Base-by-base conservation (phyloP, 164 flowering plant genomes). In the Hamamelis virginiana region DNA sequence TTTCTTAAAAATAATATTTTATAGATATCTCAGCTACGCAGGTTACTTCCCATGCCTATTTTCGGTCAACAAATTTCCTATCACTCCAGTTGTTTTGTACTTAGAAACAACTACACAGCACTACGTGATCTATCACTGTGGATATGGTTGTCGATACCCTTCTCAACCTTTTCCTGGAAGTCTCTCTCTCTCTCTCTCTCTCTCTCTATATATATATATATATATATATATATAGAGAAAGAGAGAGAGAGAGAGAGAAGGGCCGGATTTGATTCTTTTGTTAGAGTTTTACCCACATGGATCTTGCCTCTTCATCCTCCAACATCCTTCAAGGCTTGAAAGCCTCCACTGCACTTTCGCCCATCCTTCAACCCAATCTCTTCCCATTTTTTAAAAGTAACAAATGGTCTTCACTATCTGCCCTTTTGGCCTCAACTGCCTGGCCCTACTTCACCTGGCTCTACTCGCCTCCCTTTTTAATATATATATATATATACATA, bases 221-320 rank as follows among this genome's bases (percentile, higher is more conserved):
- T n/a, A n/a, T n/a, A n/a, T n/a, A n/a, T n/a, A n/a, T n/a, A n/a
- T n/a, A n/a, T n/a, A n/a, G n/a, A n/a, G n/a, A n/a, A n/a, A n/a
- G n/a, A n/a, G n/a, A n/a, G n/a, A n/a, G n/a, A n/a, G n/a, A n/a
- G n/a, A n/a, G n/a, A n/a, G n/a, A n/a, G n/a, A n/a, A n/a, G n/a
- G n/a, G n/a, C n/a, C n/a, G 28, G 18, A 69, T 63, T 66, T 66
- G 66, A 64, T 75, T 69, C 74, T 74, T n/a, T n/a, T 65, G 53
- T 15, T 21, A 52, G 21, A 13, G 9, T 12, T 13, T 11, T 56
- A 51, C 72, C 73, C 78, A 73, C 76, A 72, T 77, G 83, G 83
- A 68, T 75, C 56, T 73, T 77, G 83, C 79, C 77, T 56, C 81
- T 72, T 58, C 74, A 67, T 75, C 72, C 25, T 56, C 78, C 78